Evolutionary conservation across 192 early-diverging fungal genomes (phyloP), one percentile per base, ranked within the genome.

Genomic region (Rhizophagus prolifer): DNA sequence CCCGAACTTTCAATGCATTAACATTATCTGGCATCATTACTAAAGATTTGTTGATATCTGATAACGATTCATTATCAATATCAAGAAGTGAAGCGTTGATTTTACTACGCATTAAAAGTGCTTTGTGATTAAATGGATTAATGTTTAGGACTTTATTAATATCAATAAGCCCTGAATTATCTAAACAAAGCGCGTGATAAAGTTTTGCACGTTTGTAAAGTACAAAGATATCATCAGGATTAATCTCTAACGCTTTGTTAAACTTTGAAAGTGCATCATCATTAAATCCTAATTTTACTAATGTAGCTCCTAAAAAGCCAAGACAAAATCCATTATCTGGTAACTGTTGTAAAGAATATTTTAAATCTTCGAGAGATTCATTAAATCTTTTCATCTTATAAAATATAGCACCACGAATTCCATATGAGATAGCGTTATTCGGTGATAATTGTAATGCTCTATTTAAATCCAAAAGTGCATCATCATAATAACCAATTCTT

Each of bases 391-490:
- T 46, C 25, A 74, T 8, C 26, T 62, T 64, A n/a, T 34, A 28
- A 63, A 34, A 63, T 30, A 38, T 14, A 25, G 21, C 73, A 74
- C 59, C 41, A 44, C 73, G 58, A 61, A 30, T 74, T 62, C 50
- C 59, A 25, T 41, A 74, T 21, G 73, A 58, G 47, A 30, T 74
- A 1, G 31, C 14, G 28, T 30, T 74, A 21, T 74, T 31, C 26
- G 73, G 34, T 26, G 30, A 0, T n/a, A 74, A 38, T 9, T 74
- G 59, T 62, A 74, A 58, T 16, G 73, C 61, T 46, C 28, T 74
- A 47, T 74, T 74, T 74, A 74, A 63, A 63, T 74, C 50, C 23
- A 23, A 7, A 6, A 74, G 60, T 31, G 73, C 58, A 34, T 74
- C 73, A 36, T 74, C 60, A 74, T 74, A 74, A n/a, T 28, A 10